Percentiles rank a stretch among this genome's conserved stretches.
Evolutionary conservation across 345 rosid species (phyloP).

Genomic region (Ailanthus altissimus): DNA sequence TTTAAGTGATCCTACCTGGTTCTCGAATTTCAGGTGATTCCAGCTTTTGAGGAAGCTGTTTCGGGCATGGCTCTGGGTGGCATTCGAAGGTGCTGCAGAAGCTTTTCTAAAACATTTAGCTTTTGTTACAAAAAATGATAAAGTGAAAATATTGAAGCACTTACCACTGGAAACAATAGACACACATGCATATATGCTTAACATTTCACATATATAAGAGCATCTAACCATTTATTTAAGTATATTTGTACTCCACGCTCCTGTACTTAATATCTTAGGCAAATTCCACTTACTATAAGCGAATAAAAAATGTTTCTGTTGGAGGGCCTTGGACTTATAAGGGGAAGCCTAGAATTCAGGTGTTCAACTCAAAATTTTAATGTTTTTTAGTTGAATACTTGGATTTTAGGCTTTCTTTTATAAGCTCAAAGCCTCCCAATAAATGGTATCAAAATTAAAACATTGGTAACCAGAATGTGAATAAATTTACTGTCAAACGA

Average conservation of each 20-base stretch:
- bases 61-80: slow-evolving; percentile 89
- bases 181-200: neutral
- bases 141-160: slow-evolving; percentile 1
- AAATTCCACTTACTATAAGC: neutral
- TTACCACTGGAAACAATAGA: neutral
- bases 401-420: no score
- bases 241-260: neutral
- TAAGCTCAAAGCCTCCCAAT: no score
- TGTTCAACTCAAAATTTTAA: no score
- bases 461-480: no score
- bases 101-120: slow-evolving; percentile 17
- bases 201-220: neutral
- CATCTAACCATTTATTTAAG: neutral
- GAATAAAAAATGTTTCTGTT: neutral
- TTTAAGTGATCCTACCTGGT: slow-evolving; percentile 18
- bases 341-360: no score
- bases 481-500: no score
- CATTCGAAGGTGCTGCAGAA: slow-evolving; percentile 70
- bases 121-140: slow-evolving; percentile 6
- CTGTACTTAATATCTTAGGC: neutral
- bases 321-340: no score
- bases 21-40: slow-evolving; percentile 69
- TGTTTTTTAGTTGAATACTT: no score
- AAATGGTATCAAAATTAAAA: no score
- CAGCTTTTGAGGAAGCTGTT: slow-evolving; percentile 94